Percentiles rank a stretch among this genome's conserved stretches.
These are phyloP conservation scores for Arthrobotrys sinensis DNA, from an alignment of 2,329 filamentous ascomycete species.

Conservation along the genomic window DNA sequence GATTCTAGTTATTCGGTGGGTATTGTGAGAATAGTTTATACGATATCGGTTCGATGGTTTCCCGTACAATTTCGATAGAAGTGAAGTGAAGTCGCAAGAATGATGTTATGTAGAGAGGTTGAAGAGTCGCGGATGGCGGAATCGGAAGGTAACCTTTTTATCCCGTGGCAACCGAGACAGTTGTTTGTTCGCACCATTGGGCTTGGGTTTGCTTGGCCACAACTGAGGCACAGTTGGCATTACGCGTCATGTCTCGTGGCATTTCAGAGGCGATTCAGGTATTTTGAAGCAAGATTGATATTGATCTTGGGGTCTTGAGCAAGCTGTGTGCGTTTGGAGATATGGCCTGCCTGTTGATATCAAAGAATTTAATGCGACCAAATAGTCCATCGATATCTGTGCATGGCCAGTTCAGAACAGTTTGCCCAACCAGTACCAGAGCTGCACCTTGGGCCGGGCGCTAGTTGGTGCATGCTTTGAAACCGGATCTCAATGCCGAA, in stretches of 20 bases:
- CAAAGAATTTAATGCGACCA: no score
- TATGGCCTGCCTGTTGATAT: no score
- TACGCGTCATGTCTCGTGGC: conserved; percentile 53
- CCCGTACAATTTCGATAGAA: neutral
- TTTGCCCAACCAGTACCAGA: no score
- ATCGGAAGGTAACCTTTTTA: conserved; percentile 36
- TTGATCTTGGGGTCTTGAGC: no score
- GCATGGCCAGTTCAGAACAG: no score
- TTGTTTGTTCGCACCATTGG: conserved; percentile 14
- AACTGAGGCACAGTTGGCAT: conserved; percentile 47
- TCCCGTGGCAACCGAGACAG: conserved; percentile 29
- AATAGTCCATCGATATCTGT: no score
- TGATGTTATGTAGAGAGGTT: neutral
- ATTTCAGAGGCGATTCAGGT: conserved; percentile 1
- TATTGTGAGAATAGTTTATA: neutral
- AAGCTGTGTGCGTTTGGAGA: no score
- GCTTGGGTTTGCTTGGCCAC: conserved; percentile 51
- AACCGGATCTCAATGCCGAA: conserved; percentile 21
- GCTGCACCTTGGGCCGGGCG: neutral
- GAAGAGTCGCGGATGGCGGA: conserved; percentile 44
- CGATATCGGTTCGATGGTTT: neutral
- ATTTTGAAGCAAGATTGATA: neutral
- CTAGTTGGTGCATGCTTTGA: conserved; percentile 1
- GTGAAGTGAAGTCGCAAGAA: conserved; percentile 28
- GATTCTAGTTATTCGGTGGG: neutral